A percentile compares a stretch with the other conserved stretches of the same genome.
Evolutionary conservation across 495 filamentous ascomycete genomes (phyloP).

Genomic region (Podospora tetraspora): DNA sequence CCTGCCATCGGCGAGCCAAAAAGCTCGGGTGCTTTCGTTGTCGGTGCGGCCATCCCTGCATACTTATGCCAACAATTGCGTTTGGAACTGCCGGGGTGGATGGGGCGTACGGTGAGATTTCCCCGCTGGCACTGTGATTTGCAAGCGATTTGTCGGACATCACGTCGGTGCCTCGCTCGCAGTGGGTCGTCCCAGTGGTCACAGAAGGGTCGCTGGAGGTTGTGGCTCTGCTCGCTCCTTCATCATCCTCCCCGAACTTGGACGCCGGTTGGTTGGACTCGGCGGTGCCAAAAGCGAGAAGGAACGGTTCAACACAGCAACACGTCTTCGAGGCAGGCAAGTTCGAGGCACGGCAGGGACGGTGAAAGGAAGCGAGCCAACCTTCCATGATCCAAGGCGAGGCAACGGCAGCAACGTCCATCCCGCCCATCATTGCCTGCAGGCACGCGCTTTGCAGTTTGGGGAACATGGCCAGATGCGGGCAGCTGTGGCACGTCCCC

Average conservation of each 20-base stretch:
- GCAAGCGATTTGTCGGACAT: background rate
- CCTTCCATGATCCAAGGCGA: background rate
- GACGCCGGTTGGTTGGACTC: slow-evolving; percentile 1
- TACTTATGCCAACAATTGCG: background rate
- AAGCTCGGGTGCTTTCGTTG: slow-evolving; percentile 17
- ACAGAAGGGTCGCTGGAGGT: too few relatives aligned
- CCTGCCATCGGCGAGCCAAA: slow-evolving; percentile 21
- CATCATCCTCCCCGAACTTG: background rate
- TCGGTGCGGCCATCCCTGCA: slow-evolving; percentile 10
- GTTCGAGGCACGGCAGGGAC: background rate
- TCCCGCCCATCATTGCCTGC: background rate
- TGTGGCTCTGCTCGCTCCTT: too few relatives aligned
- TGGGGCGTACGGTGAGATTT: slow-evolving; percentile 5
- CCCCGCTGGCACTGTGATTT: background rate
- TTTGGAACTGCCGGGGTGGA: slow-evolving; percentile 3
- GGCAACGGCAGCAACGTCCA: background rate
- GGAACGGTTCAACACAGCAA: background rate
- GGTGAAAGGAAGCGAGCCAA: background rate
- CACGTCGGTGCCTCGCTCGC: background rate
- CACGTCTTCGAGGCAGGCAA: background rate
- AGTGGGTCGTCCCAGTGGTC: background rate
- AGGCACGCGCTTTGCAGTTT: background rate
- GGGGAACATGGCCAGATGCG: background rate
- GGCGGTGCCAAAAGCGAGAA: slow-evolving; percentile 1
- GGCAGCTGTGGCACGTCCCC: background rate